These are phyloP conservation scores for Exserohilum rostratum DNA, from an alignment of 2,329 filamentous ascomycete genomes.

Conservation along the genomic window DNA sequence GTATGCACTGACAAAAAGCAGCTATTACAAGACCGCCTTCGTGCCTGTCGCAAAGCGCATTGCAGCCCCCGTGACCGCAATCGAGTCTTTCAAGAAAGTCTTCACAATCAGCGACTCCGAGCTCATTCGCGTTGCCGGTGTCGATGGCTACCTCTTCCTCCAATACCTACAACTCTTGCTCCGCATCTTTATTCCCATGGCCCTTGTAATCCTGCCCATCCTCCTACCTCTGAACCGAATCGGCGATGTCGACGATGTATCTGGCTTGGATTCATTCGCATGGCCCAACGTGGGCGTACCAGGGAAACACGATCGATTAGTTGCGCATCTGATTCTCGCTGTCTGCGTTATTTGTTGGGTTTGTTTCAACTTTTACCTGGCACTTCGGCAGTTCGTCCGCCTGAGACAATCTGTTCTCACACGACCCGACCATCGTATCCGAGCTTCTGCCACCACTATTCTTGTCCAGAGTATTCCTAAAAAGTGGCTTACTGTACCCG, in stretches of 20 bases:
- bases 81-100: slow-evolving; percentile 50
- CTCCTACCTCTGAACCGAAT: slow-evolving; percentile 83
- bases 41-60: slow-evolving; percentile 46
- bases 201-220: slow-evolving; percentile 78
- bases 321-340: slow-evolving; percentile 83
- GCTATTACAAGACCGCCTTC: slow-evolving; percentile 49
- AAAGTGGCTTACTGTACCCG: slow-evolving; percentile 87
- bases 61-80: slow-evolving; percentile 41
- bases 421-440: slow-evolving; percentile 89
- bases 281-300: slow-evolving; percentile 80
- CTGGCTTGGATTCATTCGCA: slow-evolving; percentile 73
- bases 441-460: slow-evolving; percentile 93
- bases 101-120: slow-evolving; percentile 78
- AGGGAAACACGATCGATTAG: slow-evolving; percentile 71
- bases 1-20: slow-evolving; percentile 26
- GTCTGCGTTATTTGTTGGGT: slow-evolving; percentile 81
- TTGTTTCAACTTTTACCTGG: slow-evolving; percentile 84
- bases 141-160: slow-evolving; percentile 97
- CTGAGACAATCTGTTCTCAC: slow-evolving; percentile 94
- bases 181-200: slow-evolving; percentile 88
- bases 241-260: slow-evolving; percentile 63
- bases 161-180: slow-evolving; percentile 86
- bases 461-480: slow-evolving; percentile 87
- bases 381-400: slow-evolving; percentile 86
- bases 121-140: slow-evolving; percentile 91